Conservation (phyloP, 2,329 filamentous ascomycete genomes). For the Teratosphaeria gauchensis region DNA sequence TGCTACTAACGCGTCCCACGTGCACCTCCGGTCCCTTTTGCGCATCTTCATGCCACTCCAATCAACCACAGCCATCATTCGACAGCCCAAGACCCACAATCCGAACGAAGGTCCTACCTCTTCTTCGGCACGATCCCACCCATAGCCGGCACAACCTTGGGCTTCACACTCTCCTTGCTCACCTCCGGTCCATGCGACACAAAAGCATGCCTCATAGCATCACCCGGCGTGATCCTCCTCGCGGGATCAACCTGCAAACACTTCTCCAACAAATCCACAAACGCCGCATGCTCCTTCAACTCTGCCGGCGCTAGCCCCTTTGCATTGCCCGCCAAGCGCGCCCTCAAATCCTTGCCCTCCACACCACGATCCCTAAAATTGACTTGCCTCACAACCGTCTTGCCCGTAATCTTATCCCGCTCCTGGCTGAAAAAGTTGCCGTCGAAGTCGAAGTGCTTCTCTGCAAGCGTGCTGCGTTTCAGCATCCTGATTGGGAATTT, state of each 20-base stretch:
- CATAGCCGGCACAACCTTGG: slow-evolving; percentile 13
- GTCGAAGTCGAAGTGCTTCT: slow-evolving; percentile 72
- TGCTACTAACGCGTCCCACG: too few species aligned
- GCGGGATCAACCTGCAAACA: slow-evolving; percentile 86
- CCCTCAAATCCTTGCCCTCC: slow-evolving; percentile 60
- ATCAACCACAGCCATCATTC: too few species aligned
- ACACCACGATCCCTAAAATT: slow-evolving; percentile 56
- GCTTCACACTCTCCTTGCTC: background rate
- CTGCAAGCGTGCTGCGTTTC: slow-evolving; percentile 66
- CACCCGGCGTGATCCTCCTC: slow-evolving; percentile 75
- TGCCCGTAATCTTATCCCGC: slow-evolving; percentile 76
- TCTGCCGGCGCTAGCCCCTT: slow-evolving; percentile 65
- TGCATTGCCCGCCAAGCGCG: slow-evolving; percentile 57
- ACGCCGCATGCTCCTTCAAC: slow-evolving; percentile 66
- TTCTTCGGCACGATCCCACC: background rate
- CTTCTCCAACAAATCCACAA: slow-evolving; percentile 78
- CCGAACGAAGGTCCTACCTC: background rate
- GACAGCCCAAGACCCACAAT: too few species aligned
- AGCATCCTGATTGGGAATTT: slow-evolving; percentile 85
- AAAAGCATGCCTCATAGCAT: slow-evolving; percentile 85
- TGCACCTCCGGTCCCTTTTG: too few species aligned
- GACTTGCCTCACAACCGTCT: slow-evolving; percentile 61
- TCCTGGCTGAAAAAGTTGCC: slow-evolving; percentile 79
- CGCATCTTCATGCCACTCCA: too few species aligned
- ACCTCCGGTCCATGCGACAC: slow-evolving; percentile 37